Percentiles rank a stretch among this genome's conserved stretches.
Evolutionary conservation across 2,329 filamentous ascomycete genomes (phyloP).

Genomic region (Exophiala mesophila): DNA sequence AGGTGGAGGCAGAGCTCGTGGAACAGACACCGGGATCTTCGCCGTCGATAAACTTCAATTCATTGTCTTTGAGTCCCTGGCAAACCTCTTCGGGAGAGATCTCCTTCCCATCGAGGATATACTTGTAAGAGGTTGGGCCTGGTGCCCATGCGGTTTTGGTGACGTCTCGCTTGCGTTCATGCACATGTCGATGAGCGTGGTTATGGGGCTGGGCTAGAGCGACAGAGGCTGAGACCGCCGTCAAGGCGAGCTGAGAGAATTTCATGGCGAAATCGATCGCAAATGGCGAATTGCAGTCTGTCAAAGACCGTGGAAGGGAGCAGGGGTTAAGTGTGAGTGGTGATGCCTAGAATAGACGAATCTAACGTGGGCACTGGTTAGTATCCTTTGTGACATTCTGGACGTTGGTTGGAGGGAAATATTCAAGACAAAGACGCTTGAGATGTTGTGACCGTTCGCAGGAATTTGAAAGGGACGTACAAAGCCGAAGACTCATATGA

Average conservation of each 20-base stretch:
- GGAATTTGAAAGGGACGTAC: slow-evolving; percentile 20
- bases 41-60: slow-evolving; percentile 59
- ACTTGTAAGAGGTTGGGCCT: slow-evolving; percentile 62
- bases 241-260: slow-evolving; percentile 23
- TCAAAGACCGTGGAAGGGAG: slow-evolving; percentile 19
- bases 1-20: slow-evolving; percentile 23
- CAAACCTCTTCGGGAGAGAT: slow-evolving; percentile 63
- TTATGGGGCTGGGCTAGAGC: slow-evolving; percentile 39
- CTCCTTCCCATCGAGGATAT: slow-evolving; percentile 61
- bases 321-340: slow-evolving; percentile 15
- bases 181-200: slow-evolving; percentile 39
- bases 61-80: slow-evolving; percentile 65
- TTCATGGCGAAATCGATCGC: slow-evolving; percentile 17
- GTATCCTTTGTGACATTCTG: slow-evolving; percentile 6
- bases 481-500: slow-evolving; percentile 26
- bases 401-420: slow-evolving; percentile 9
- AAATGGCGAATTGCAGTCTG: slow-evolving; percentile 12
- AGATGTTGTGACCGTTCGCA: slow-evolving; percentile 16
- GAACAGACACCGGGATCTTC: slow-evolving; percentile 55
- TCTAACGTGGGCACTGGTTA: slow-evolving; percentile 17
- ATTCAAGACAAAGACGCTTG: slow-evolving; percentile 10
- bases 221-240: slow-evolving; percentile 40
- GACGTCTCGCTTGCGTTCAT: slow-evolving; percentile 35
- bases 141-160: slow-evolving; percentile 48
- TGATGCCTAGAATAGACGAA: slow-evolving; percentile 9